A percentile compares a stretch with the other conserved stretches of the same genome.
phyloP scores from a whole-genome alignment of 2,329 filamentous ascomycete genomes.

The Penicillium sp. region DNA sequence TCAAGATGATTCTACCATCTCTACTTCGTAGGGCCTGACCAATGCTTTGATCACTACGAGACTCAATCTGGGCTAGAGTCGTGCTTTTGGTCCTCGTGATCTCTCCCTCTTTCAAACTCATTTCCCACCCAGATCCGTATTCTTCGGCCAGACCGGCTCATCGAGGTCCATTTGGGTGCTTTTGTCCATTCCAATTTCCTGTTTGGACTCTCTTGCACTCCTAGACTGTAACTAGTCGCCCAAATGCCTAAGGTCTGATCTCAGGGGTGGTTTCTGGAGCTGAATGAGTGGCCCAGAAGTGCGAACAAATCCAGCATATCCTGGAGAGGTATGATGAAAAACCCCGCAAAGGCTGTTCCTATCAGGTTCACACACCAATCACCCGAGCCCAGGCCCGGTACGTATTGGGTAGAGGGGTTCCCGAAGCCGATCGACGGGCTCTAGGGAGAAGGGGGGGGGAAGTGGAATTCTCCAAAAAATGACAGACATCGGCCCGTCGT shows the following conservation, averaged over 20 bases:
- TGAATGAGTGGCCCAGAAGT: constrained; percentile 12
- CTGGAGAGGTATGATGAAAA: background rate
- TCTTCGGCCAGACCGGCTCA: constrained; percentile 1
- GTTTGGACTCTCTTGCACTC: background rate
- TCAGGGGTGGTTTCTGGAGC: constrained; percentile 24
- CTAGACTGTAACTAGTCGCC: background rate
- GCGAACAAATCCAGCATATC: background rate
- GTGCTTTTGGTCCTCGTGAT: background rate
- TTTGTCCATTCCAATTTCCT: constrained; percentile 10
- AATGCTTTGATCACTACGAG: background rate
- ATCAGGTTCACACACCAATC: background rate
- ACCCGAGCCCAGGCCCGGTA: background rate
- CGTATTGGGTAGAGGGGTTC: background rate
- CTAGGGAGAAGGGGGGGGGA: background rate
- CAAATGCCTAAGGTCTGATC: constrained; percentile 26
- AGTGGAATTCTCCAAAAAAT: background rate
- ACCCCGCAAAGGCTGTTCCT: constrained; percentile 3
- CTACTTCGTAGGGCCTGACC: background rate
- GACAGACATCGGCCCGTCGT: constrained; percentile 1
- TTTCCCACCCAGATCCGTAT: background rate
- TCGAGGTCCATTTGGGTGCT: constrained; percentile 7
- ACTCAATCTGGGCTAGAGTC: constrained; percentile 26
- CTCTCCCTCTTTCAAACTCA: background rate
- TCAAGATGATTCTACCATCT: background rate
- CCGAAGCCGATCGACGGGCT: background rate